Conservation (phyloP, 2,329 filamentous ascomycete species). For the Trichophyton simii region DNA sequence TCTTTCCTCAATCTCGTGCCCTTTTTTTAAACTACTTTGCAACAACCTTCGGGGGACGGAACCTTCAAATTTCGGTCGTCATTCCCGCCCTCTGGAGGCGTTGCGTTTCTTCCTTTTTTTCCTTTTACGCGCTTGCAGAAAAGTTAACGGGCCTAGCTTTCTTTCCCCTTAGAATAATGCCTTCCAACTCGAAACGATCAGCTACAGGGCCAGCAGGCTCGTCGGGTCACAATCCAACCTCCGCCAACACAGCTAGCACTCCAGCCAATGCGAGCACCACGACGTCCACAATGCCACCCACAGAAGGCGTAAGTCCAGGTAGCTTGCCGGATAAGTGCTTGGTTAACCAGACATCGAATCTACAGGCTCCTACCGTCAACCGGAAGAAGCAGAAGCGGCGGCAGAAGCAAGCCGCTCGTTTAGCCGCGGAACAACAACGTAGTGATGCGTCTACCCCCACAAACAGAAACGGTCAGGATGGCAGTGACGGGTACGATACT, state of each 20-base stretch:
- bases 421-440: slow-evolving; percentile 43
- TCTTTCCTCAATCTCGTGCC: not conserved
- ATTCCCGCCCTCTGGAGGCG: not conserved
- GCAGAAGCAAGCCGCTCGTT: slow-evolving; percentile 66
- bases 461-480: slow-evolving; percentile 24
- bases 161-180: slow-evolving; percentile 8
- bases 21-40: not conserved
- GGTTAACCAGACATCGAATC: slow-evolving; percentile 1
- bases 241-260: slow-evolving; percentile 2
- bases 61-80: not conserved
- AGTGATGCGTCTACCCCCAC: slow-evolving; percentile 18
- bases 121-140: not conserved
- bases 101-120: not conserved
- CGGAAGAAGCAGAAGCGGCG: slow-evolving; percentile 92
- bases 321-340: not conserved
- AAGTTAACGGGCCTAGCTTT: not conserved
- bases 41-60: not conserved
- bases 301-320: not conserved
- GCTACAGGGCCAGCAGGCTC: slow-evolving; percentile 10
- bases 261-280: slow-evolving; percentile 3
- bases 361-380: slow-evolving; percentile 44
- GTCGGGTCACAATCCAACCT: slow-evolving; percentile 8
- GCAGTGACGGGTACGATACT: slow-evolving; percentile 13
- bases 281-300: not conserved
- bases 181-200: slow-evolving; percentile 15